phyloP scores from a whole-genome alignment of 1,284 basidiomycete species.

The Heterobasidion parviporum region DNA sequence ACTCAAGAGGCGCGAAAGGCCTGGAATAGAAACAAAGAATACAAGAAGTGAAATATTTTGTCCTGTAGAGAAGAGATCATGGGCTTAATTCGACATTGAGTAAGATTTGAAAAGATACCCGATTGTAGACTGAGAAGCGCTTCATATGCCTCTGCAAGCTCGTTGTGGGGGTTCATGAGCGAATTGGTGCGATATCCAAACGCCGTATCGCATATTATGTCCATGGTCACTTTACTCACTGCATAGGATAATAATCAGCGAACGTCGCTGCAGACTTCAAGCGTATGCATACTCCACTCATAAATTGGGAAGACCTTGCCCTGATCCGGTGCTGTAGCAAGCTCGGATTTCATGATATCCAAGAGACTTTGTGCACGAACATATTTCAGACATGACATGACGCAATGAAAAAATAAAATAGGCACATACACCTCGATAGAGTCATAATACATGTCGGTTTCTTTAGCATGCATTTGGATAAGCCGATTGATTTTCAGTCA shows the following conservation, averaged over 20 bases:
- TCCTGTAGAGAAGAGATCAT: constrained; percentile 16
- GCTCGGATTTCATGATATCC: constrained; percentile 26
- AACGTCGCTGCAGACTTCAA: background rate
- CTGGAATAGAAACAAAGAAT: constrained; percentile 28
- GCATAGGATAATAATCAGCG: background rate
- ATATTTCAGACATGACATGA: background rate
- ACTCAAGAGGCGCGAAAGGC: constrained; percentile 9
- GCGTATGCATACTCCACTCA: constrained; percentile 33
- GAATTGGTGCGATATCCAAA: constrained; percentile 40
- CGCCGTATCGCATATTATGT: constrained; percentile 41
- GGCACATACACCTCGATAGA: constrained; percentile 31
- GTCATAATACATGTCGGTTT: constrained; percentile 41
- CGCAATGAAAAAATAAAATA: background rate
- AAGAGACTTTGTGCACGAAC: constrained; percentile 23
- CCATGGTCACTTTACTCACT: constrained; percentile 45
- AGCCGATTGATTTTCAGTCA: background rate
- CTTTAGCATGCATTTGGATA: constrained; percentile 15
- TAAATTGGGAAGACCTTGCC: constrained; percentile 31
- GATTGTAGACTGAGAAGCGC: constrained; percentile 32
- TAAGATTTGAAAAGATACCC: constrained; percentile 16
- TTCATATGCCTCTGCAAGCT: constrained; percentile 39
- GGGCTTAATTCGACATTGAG: background rate
- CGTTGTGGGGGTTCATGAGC: constrained; percentile 37
- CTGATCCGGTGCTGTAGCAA: constrained; percentile 17
- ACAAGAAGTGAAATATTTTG: constrained; percentile 31